Conservation (phyloP, 2,329 filamentous ascomycete genomes). For the Aspergillus sergii region DNA sequence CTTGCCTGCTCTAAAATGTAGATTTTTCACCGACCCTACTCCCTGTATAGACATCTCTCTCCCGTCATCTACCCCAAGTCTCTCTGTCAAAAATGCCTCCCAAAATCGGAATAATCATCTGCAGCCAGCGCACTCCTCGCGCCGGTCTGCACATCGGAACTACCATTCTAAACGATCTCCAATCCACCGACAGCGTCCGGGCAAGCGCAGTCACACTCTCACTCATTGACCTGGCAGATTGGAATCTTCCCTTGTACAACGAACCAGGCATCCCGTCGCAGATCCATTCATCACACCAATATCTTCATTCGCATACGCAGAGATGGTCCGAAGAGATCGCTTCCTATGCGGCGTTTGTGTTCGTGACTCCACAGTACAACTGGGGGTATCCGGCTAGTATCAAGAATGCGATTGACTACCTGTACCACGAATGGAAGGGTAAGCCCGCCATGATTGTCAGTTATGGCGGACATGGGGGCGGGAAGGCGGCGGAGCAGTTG, state of each 20-base stretch:
- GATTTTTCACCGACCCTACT: too few species aligned
- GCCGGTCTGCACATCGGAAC: constrained; percentile 33
- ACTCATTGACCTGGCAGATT: constrained; percentile 14
- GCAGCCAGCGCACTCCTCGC: constrained; percentile 36
- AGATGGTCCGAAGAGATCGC: constrained; percentile 42
- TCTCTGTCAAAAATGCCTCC: background rate
- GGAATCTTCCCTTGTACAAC: constrained; percentile 41
- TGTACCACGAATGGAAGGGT: constrained; percentile 60
- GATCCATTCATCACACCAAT: constrained; percentile 34
- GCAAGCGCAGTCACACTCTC: background rate
- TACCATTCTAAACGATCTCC: constrained; percentile 24
- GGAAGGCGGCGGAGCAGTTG: constrained; percentile 41
- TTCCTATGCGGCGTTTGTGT: constrained; percentile 42
- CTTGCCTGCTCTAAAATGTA: background rate
- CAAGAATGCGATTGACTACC: constrained; percentile 66
- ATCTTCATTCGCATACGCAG: constrained; percentile 38
- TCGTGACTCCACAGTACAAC: constrained; percentile 56
- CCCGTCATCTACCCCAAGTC: background rate
- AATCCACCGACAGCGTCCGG: constrained; percentile 9
- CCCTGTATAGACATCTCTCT: too few species aligned
- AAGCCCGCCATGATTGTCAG: constrained; percentile 58
- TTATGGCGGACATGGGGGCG: constrained; percentile 54
- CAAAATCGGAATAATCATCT: constrained; percentile 29
- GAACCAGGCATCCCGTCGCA: constrained; percentile 42
- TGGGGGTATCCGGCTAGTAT: constrained; percentile 55